These are phyloP conservation scores for Medakamo hakoo DNA, from an alignment of 139 green algal genomes.

Conservation along the genomic window DNA sequence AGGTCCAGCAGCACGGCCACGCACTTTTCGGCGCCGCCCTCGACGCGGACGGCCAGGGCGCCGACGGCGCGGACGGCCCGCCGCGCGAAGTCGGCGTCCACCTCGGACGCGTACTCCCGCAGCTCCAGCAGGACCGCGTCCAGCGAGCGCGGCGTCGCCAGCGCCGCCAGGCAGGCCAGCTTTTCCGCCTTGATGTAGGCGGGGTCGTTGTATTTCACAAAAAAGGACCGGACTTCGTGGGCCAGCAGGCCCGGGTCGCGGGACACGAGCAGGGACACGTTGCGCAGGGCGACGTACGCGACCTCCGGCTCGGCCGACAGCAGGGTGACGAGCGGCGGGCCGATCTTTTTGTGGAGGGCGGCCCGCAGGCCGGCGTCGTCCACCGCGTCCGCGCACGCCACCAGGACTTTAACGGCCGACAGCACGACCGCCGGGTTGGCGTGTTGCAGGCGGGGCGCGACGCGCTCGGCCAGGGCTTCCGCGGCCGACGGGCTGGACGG, in stretches of 20 bases:
- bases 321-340: slow-evolving; percentile 90
- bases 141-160: slow-evolving; percentile 79
- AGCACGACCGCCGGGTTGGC: slow-evolving; percentile 95
- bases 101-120: slow-evolving; percentile 97
- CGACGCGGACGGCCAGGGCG: slow-evolving; percentile 77
- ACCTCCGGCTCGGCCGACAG: slow-evolving; percentile 85
- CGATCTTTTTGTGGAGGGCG: slow-evolving; percentile 79
- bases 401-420: slow-evolving; percentile 78
- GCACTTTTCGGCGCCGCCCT: slow-evolving; percentile 70
- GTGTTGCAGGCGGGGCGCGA: slow-evolving; percentile 94
- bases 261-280: slow-evolving; percentile 95
- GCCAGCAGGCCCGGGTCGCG: slow-evolving; percentile 54
- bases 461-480: slow-evolving; percentile 83
- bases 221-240: slow-evolving; percentile 94
- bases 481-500: slow-evolving; percentile 48
- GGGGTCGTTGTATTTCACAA: slow-evolving; percentile 99
- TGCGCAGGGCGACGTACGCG: slow-evolving; percentile 95
- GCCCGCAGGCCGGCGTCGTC: slow-evolving; percentile 44
- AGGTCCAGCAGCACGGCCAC: slow-evolving; percentile 97
- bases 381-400: slow-evolving; percentile 22
- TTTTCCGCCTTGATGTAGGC: slow-evolving; percentile 99
- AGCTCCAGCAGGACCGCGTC: slow-evolving; percentile 97
- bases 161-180: slow-evolving; percentile 94
- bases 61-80: slow-evolving; percentile 86
- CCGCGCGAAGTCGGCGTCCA: slow-evolving; percentile 97